Evolutionary conservation across 306 rosid genomes (phyloP).

Genomic region (Castanea sativa): DNA sequence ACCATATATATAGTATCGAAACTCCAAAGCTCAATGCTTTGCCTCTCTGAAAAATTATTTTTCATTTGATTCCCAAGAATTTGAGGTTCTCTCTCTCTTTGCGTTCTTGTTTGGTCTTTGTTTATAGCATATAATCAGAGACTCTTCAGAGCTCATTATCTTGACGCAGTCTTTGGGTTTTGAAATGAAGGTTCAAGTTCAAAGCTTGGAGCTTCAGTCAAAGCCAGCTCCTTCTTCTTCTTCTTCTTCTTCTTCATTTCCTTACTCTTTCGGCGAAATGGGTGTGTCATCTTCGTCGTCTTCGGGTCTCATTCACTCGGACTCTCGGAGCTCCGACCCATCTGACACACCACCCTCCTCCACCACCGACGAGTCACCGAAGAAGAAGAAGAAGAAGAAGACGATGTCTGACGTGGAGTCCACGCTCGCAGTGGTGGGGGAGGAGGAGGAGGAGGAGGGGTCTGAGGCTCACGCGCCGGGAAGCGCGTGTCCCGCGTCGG

Average conservation of each 20-base stretch:
- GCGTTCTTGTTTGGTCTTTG: background rate
- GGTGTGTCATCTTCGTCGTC: slow-evolving; percentile 1
- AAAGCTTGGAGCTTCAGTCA: slow-evolving; percentile 22
- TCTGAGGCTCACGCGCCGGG: background rate
- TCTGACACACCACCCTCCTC: background rate
- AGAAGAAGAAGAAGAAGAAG: too few relatives aligned
- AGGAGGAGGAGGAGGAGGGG: background rate
- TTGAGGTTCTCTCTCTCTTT: background rate
- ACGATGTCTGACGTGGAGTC: background rate
- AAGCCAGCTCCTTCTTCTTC: background rate
- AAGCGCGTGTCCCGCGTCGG: slow-evolving; percentile 12
- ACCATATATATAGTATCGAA: background rate
- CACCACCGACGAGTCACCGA: slow-evolving; percentile 3
- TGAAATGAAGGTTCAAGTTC: slow-evolving; percentile 44
- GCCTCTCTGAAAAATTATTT: background rate
- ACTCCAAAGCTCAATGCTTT: background rate
- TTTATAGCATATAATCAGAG: too few relatives aligned
- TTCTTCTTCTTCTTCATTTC: slow-evolving; percentile 12
- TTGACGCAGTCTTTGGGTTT: background rate
- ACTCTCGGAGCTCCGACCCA: slow-evolving; percentile 15
- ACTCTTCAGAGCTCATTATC: too few relatives aligned
- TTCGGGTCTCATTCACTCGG: slow-evolving; percentile 5
- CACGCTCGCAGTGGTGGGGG: background rate
- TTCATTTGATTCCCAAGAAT: too few relatives aligned
- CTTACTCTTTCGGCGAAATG: slow-evolving; percentile 28